Evolutionary conservation across 2,329 filamentous ascomycete species (phyloP), one percentile per base, ranked within the genome.

Genomic region (Hysterium pulicare): DNA sequence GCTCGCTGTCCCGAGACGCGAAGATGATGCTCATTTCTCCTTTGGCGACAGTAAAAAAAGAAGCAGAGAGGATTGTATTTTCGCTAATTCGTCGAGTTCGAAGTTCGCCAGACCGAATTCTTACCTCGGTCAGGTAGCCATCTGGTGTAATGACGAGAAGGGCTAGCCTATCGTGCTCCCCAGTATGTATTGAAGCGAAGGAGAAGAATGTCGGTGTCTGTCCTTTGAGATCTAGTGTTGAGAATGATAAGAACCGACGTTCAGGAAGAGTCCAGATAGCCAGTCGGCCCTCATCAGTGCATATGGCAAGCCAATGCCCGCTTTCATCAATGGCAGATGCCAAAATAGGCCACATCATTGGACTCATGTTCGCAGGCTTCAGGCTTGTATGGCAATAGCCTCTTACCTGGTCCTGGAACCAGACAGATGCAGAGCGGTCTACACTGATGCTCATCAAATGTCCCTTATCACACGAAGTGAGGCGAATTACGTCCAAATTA

Each of bases 401-500:
- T 19, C 50, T 54, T 5, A 52, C 60, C 13, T 53, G 45, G 7
- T 53, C 57, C 38, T 62, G 55, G 6, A 59, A 45, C 83, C 84
- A 87, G 1, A 87, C 70, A 13, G 80, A 76, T 11, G 89, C 81
- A 9, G 75, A 71, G 36, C 85, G 76, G 56, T 91, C 87, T 1
- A 91, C 70, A 0, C 83, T 84, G 28, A 86, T 76, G 2, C 85
- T 86, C 4, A 84, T 78, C 17, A 90, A 66, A 40, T 84, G 74
- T 0, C 85, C 85, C 39, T 79, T 77, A 1, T 76, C 69, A 5
- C 80, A 85, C 13, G 82, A 74, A 4, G 75, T 67, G 46, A 91
- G 66, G 58, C 83, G 76, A 10, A 80, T 79, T 30, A 91, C 74
- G 56, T 91, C 87, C 10, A 91, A 72, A 5, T 71, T 67, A 57